A percentile compares a stretch with the other conserved stretches of the same genome.
Conservation (phyloP, 495 filamentous ascomycete species). For the Hypoxylon fragiforme region DNA sequence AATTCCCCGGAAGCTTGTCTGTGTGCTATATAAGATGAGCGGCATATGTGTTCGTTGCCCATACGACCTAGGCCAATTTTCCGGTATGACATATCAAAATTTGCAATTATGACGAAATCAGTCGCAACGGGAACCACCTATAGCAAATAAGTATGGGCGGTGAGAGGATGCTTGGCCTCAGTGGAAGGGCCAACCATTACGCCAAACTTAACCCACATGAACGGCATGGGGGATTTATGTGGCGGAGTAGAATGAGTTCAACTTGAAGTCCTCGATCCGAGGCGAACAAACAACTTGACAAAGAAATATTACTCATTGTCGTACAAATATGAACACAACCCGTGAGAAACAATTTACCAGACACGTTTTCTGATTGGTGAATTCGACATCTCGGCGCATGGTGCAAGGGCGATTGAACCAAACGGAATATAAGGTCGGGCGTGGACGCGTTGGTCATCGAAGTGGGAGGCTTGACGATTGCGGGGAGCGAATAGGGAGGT, state of each 20-base stretch:
- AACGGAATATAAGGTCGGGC: conserved; percentile 15
- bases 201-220: conserved; percentile 9
- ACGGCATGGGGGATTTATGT: conserved; percentile 9
- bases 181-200: conserved; percentile 11
- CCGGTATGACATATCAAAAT: conserved; percentile 20
- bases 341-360: conserved; percentile 12
- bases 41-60: conserved; percentile 4
- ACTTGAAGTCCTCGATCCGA: conserved; percentile 13
- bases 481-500: conserved; percentile 28
- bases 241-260: conserved; percentile 13
- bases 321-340: conserved; percentile 11
- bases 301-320: conserved; percentile 13
- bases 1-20: conserved; percentile 27
- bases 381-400: conserved; percentile 8
- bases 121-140: conserved; percentile 23
- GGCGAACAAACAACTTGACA: conserved; percentile 12
- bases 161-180: conserved; percentile 15
- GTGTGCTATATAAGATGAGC: conserved; percentile 9
- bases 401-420: conserved; percentile 25
- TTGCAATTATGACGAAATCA: conserved; percentile 32
- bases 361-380: conserved; percentile 10
- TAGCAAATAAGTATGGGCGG: conserved; percentile 19
- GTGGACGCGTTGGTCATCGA: conserved; percentile 9
- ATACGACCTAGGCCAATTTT: conserved; percentile 7
- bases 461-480: conserved; percentile 20